Conservation (phyloP, 1,139 yeast species). For the Arxiozyma bovina region DNA sequence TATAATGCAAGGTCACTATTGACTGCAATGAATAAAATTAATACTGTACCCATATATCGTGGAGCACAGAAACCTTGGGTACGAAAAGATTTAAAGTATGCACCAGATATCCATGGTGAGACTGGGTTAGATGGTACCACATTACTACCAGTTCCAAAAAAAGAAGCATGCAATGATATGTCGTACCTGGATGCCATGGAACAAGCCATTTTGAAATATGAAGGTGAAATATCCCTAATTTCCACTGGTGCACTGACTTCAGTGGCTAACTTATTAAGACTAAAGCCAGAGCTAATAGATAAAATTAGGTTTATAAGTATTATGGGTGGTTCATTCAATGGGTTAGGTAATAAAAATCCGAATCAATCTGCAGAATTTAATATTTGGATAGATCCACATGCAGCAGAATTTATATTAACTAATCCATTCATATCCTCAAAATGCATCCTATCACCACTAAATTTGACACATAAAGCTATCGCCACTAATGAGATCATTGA, state of each 20-base stretch:
- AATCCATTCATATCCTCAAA: constrained; percentile 41
- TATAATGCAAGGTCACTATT: constrained; percentile 59
- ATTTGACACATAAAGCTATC: constrained; percentile 61
- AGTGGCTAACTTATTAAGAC: constrained; percentile 43
- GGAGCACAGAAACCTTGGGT: constrained; percentile 56
- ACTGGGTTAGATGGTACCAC: constrained; percentile 69
- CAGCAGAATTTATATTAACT: constrained; percentile 50
- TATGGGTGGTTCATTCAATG: constrained; percentile 69
- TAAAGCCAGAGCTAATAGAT: constrained; percentile 43
- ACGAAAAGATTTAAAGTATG: constrained; percentile 35
- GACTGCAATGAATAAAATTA: constrained; percentile 44
- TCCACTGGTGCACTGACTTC: constrained; percentile 75
- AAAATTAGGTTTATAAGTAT: constrained; percentile 47
- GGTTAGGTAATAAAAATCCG: constrained; percentile 36
- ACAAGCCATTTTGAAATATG: constrained; percentile 37
- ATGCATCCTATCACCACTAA: constrained; percentile 53
- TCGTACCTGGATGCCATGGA: constrained; percentile 48
- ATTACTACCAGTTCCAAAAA: constrained; percentile 37
- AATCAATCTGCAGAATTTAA: constrained; percentile 71
- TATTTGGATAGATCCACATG: constrained; percentile 65
- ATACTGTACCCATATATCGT: constrained; percentile 52
- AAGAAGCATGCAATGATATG: constrained; percentile 18
- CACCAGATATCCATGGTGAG: constrained; percentile 63
- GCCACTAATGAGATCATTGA: constrained; percentile 44
- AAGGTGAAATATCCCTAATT: constrained; percentile 45